A percentile compares a stretch with the other conserved stretches of the same genome.
These are phyloP conservation scores for Leccinum ochraceum DNA, from an alignment of 768 basidiomycete genomes.

Conservation along the genomic window DNA sequence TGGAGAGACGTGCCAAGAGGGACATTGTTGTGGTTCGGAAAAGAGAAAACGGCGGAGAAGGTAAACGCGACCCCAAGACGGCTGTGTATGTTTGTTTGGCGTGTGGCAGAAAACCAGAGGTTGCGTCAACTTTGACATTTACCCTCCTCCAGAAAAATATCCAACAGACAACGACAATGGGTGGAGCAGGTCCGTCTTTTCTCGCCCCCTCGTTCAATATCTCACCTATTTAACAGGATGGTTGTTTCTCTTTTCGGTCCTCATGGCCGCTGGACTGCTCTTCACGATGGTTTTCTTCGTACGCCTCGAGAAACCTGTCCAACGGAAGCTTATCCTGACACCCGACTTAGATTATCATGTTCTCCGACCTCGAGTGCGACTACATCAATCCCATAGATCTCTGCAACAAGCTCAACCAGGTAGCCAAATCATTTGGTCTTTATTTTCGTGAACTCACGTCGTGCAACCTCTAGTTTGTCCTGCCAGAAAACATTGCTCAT, in stretches of 20 bases:
- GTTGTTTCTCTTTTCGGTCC: constrained; percentile 96
- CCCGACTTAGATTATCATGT: constrained; percentile 91
- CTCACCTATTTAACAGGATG: constrained; percentile 60
- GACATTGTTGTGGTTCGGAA: constrained; percentile 26
- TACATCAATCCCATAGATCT: constrained; percentile 99
- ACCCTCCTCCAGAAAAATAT: too few relatives aligned
- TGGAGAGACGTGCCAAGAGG: constrained; percentile 32
- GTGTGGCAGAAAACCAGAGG: constrained; percentile 28
- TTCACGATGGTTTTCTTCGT: constrained; percentile 99
- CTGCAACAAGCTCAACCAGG: constrained; percentile 98
- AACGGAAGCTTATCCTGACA: neutral
- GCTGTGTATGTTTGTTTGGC: constrained; percentile 31
- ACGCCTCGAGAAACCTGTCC: constrained; percentile 38
- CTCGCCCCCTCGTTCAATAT: neutral
- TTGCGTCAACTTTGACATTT: constrained; percentile 1
- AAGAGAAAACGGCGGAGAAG: constrained; percentile 7
- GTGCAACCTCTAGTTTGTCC: constrained; percentile 71
- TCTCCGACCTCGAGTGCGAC: constrained; percentile 98
- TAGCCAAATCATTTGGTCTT: constrained; percentile 35
- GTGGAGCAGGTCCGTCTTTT: constrained; percentile 42
- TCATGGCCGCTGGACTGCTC: constrained; percentile 90
- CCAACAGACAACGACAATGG: constrained; percentile 20
- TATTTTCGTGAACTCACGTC: neutral
- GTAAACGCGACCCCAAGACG: too few relatives aligned
- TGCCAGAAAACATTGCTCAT: constrained; percentile 95